Base-by-base conservation (phyloP, 2,329 filamentous ascomycete genomes). In the Clarireedia monteithiana region DNA sequence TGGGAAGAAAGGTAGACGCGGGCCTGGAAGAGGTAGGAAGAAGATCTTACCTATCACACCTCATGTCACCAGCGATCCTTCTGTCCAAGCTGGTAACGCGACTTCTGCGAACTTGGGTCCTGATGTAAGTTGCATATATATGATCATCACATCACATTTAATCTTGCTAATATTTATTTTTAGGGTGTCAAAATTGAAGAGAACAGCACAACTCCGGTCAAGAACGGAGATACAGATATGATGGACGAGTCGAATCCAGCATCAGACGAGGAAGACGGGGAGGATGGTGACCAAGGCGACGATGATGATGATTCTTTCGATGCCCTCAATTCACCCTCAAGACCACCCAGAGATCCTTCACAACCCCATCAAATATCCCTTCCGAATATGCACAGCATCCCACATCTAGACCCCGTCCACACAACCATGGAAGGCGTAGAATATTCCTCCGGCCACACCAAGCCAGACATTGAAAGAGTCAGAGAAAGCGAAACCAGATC, bases 21-120 rank as follows among this genome's bases (percentile, higher is more conserved):
- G 89, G 0, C 84, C 88, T 38, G 89, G 89, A 6, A 82, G 90
- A 60, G 89, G 89, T 15, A 80, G 83, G 60, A 92, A 86, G 77
- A 88, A 85, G 72, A 30, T 56, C 23, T 50, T 61, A n/a, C 62
- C 67, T 42, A 40, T 30, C 45, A 27, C 48, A 45, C 39, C 40
- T 38, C 49, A 50, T 12, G n/a, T 51, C 20, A 51, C 48, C 14
- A 67, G 64, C 56, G 64, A 50, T 6, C 63, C 67, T 7, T 30
- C 20, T 14, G 49, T 48, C 17, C 56, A 56, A 36, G 57, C 26
- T n/a, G 17, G 52, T 20, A 52, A 52, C 44, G 54, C 44, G 17
- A 23, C 34, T 50, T 49, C 50, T 23, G 59, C 55, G 26, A 46
- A 56, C 20, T 20, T 55, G 26, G 57, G 53, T n/a, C 26, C 56